Base-by-base conservation (phyloP, 2,329 filamentous ascomycete genomes). In the Corynespora cassiicola region DNA sequence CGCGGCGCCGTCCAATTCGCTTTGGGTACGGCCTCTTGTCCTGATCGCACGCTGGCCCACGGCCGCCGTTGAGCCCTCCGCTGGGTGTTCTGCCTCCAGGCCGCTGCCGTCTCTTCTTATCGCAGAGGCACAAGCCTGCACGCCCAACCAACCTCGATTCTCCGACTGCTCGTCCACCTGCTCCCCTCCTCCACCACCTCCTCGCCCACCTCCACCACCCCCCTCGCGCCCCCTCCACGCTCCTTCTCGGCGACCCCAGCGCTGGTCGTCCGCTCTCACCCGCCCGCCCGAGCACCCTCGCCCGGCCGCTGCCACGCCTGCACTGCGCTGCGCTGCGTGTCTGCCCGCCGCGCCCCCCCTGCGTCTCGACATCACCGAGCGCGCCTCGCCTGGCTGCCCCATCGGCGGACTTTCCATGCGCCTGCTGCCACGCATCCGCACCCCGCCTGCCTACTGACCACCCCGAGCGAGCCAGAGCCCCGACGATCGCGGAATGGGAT, bases 401-500 rank as follows among this genome's bases (percentile, higher is more conserved):
- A 26, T 25, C 24, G 10, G 10, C 22, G 12, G 15, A 14, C 15
- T 12, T 37, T 39, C 16, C 14, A 27, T 24, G 26, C 52, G 42
- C 42, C 42, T 29, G 30, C 44, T 37, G 36, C 39, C 37, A 17
- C 25, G 20, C 18, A 17, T 23, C 24, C 12, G 29, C 31, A 31
- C 26, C 46, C 39, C 28, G 21, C n/a, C n/a, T n/a, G n/a, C 23
- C 14, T 32, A 11, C 31, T 27, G 12, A 28, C 27, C 18, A 31
- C 37, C 11, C 28, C 25, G 45, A 35, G 14, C 37, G 25, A 31
- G 32, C 45, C 31, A 39, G 17, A 38, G 26, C 36, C 39, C 38
- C 41, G 52, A 57, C 47, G 36, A 50, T 50, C 58, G 69, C 70
- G 79, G 75, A 66, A 84, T 83, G 80, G 78, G 78, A 74, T 80